Conservation (phyloP, 23 red algal genomes). For the Agarophyton chilense region DNA sequence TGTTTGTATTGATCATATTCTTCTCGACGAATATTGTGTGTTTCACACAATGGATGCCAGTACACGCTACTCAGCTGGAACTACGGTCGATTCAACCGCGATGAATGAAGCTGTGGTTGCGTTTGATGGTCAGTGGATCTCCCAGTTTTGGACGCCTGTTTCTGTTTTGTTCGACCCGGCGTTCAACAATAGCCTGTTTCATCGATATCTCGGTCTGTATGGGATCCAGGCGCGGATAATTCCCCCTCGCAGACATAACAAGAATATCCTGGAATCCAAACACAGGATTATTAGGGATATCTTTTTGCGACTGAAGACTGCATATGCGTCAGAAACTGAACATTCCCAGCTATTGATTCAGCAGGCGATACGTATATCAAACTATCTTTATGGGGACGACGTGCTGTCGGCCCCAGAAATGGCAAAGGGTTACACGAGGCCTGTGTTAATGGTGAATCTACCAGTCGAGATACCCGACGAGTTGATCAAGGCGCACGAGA, state of each 20-base stretch:
- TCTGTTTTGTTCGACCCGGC: constrained; percentile 7
- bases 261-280: constrained; percentile 12
- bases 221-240: background rate
- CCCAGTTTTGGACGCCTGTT: constrained; percentile 12
- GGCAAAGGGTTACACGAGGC: constrained; percentile 12
- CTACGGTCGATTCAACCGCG: background rate
- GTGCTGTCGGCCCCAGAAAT: background rate
- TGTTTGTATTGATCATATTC: constrained; percentile 24
- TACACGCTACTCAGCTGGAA: background rate
- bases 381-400: background rate
- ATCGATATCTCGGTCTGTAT: background rate
- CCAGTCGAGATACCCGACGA: background rate
- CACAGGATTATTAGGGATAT: constrained; percentile 13
- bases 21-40: background rate
- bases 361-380: background rate
- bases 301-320: background rate
- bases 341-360: background rate
- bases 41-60: background rate
- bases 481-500: background rate
- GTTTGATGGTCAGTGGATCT: background rate
- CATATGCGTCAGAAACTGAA: background rate
- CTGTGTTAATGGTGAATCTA: background rate
- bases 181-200: background rate
- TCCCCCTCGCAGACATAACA: constrained; percentile 10
- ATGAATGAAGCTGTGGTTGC: background rate